These are phyloP conservation scores for Gonapodya prolifera DNA, from an alignment of 192 early-diverging fungal genomes.

Conservation along the genomic window DNA sequence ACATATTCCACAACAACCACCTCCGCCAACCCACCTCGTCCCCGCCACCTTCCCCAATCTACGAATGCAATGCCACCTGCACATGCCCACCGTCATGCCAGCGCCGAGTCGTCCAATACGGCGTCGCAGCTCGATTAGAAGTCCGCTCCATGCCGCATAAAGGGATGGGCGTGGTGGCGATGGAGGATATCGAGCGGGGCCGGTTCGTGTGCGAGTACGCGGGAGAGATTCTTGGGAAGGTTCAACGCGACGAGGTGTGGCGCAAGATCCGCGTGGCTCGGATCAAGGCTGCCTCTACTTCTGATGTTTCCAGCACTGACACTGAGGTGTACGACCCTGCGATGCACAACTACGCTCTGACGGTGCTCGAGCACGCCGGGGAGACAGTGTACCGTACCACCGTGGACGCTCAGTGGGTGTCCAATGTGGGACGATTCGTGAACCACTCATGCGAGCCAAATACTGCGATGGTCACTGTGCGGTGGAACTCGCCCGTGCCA, in stretches of 20 bases:
- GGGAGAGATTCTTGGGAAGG: constrained; percentile 30
- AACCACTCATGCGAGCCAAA: constrained; percentile 28
- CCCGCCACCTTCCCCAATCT: too few species aligned
- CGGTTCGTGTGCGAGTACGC: constrained; percentile 44
- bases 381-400: not conserved
- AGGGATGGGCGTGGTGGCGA: constrained; percentile 6
- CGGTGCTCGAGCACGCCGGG: constrained; percentile 4
- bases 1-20: too few species aligned
- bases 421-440: constrained; percentile 12
- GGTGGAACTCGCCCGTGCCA: constrained; percentile 16
- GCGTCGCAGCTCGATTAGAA: not conserved
- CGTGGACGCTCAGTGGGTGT: not conserved
- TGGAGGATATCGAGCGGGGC: constrained; percentile 17
- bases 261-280: constrained; percentile 4
- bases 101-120: constrained; percentile 20
- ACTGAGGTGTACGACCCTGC: constrained; percentile 12
- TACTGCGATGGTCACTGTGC: constrained; percentile 16
- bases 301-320: not conserved
- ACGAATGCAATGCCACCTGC: constrained; percentile 25
- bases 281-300: constrained; percentile 23
- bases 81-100: constrained; percentile 16
- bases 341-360: not conserved
- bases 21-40: too few species aligned
- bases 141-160: not conserved
- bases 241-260: constrained; percentile 17